Conservation (phyloP, 306 rosid species). For the Sesbania bispinosa region DNA sequence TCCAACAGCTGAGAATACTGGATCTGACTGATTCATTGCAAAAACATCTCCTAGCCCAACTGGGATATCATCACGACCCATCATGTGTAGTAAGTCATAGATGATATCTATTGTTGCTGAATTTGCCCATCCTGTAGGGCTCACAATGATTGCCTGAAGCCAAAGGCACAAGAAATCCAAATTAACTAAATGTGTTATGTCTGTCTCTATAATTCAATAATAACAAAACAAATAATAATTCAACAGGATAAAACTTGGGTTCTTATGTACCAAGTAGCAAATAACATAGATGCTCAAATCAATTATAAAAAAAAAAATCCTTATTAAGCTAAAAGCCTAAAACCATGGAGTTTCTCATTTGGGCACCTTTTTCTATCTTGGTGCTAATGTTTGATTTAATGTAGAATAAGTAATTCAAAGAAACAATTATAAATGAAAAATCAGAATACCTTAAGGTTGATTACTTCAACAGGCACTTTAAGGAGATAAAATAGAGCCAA, state of each 20-base stretch:
- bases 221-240: neutral
- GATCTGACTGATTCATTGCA: conserved; percentile 69
- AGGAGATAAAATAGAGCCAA: conserved; percentile 75
- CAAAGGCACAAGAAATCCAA: neutral
- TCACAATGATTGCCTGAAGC: conserved; percentile 75
- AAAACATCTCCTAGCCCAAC: conserved; percentile 82
- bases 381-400: neutral
- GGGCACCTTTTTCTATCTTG: neutral
- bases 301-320: neutral
- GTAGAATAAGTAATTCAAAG: neutral
- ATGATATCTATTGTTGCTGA: conserved; percentile 80
- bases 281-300: neutral
- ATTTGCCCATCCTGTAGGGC: conserved; percentile 95
- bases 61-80: conserved; percentile 93
- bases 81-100: conserved; percentile 89
- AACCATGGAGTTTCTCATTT: neutral
- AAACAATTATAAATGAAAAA: conserved; percentile 13
- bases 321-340: neutral
- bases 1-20: conserved; percentile 54
- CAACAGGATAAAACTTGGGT: neutral
- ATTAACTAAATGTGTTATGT: neutral
- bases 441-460: conserved; percentile 68
- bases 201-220: neutral
- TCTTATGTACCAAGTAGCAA: neutral
- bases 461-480: conserved; percentile 73